A percentile compares a stretch with the other conserved stretches of the same genome.
These are phyloP conservation scores for Arctium minus DNA, from an alignment of 129 eudicot genomes.

Conservation along the genomic window DNA sequence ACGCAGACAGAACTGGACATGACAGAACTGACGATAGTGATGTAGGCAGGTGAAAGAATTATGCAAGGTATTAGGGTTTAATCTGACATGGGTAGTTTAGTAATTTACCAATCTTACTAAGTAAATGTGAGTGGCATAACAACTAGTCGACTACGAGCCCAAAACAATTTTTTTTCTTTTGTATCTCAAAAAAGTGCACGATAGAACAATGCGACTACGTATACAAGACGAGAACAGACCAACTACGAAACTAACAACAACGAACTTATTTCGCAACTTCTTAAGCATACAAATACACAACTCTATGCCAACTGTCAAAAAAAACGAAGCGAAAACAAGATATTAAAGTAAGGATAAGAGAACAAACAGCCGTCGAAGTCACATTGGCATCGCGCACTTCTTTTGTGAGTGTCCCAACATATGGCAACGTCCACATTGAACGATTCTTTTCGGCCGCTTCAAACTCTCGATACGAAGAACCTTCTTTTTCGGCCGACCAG, in stretches of 20 bases:
- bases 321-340: constrained; percentile 14
- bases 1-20: too few species aligned
- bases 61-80: neutral
- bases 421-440: constrained; percentile 98
- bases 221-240: neutral
- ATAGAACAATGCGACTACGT: neutral
- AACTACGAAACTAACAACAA: constrained; percentile 11
- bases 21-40: too few species aligned
- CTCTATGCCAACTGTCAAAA: constrained; percentile 38
- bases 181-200: neutral
- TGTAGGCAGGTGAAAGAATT: neutral
- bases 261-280: constrained; percentile 19
- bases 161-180: neutral
- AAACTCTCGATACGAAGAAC: constrained; percentile 88
- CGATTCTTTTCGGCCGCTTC: constrained; percentile 87
- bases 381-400: constrained; percentile 81
- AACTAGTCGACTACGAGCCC: neutral
- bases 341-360: constrained; percentile 2
- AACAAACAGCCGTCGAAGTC: constrained; percentile 21
- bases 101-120: neutral
- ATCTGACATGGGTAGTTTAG: neutral
- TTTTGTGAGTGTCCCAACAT: constrained; percentile 98
- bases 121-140: neutral
- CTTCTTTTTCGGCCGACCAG: constrained; percentile 98
- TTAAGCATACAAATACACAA: constrained; percentile 33